Evolutionary conservation across 1,139 yeast species (phyloP).

Genomic region (Yamadazyma friedrichii): DNA sequence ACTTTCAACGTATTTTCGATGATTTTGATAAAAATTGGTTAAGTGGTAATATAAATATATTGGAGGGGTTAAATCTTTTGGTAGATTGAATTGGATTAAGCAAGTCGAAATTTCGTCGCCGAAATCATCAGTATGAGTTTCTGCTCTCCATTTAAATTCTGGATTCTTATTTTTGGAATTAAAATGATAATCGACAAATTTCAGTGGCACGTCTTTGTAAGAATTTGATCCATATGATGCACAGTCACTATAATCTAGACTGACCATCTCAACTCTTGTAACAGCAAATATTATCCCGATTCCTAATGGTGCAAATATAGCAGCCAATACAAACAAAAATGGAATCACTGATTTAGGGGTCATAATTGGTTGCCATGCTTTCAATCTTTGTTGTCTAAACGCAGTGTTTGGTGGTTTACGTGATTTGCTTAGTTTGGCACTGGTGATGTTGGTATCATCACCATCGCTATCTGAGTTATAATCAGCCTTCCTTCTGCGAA

Average conservation of each 20-base stretch:
- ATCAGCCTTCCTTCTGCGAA: conserved; percentile 33
- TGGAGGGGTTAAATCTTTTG: conserved; percentile 57
- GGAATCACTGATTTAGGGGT: conserved; percentile 79
- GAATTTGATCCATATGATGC: conserved; percentile 32
- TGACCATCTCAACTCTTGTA: conserved; percentile 57
- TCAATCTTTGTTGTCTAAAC: conserved; percentile 68
- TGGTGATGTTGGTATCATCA: conserved; percentile 23
- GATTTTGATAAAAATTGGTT: conserved; percentile 77
- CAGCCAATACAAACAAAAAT: conserved; percentile 54
- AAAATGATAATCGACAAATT: conserved; percentile 56
- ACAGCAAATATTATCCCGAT: conserved; percentile 62
- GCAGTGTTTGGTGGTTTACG: conserved; percentile 78
- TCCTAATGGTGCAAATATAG: conserved; percentile 76
- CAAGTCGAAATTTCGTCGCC: conserved; percentile 47
- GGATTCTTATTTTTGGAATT: conserved; percentile 38
- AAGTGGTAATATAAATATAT: conserved; percentile 66
- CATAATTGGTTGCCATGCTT: conserved; percentile 82
- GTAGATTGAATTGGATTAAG: conserved; percentile 56
- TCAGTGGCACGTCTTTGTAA: conserved; percentile 48
- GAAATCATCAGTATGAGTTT: conserved; percentile 29
- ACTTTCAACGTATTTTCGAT: conserved; percentile 72
- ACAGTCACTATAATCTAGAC: conserved; percentile 62
- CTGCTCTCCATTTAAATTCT: conserved; percentile 55
- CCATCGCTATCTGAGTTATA: conserved; percentile 29
- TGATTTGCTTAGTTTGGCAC: conserved; percentile 30